Base-by-base conservation (phyloP, 1,284 basidiomycete species). In the Microbotryum scabiosae region DNA sequence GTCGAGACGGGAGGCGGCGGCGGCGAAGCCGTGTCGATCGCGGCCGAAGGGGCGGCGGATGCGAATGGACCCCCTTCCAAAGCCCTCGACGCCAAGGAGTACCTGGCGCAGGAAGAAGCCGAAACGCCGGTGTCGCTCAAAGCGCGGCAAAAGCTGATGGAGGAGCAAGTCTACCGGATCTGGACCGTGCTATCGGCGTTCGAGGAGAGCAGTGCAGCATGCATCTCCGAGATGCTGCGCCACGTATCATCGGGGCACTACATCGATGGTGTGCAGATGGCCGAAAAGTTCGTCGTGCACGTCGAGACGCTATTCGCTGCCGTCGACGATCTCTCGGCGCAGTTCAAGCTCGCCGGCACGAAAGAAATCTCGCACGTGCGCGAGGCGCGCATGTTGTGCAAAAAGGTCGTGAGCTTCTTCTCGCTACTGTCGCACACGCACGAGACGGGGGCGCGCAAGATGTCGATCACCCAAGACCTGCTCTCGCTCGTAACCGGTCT, bases 141-240 rank as follows among this genome's bases (percentile, higher is more conserved):
- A 73, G 88, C 90, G 62, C 91, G 89, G 73, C 94, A 99, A 75
- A 81, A 86, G 63, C 82, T 85, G 70, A 97, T 98, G 91, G 94
- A 99, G 75, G 87, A 93, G 73, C 87, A 96, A 75, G 94, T 99
- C 12, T 94, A 93, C 78, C 87, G 93, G 58, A 97, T 99, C 72
- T 99, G 94, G 94, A 97, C 93, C 81, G 92, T 98, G 36, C 81
- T 99, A 36, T 97, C 92, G 21, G 90, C 93, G 3, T 99, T 97
- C 70, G 94, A 99, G 75, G 94, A 99, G 78, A 94, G 90, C 44
- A 93, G 90, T 69, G 94, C 94, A n/a, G 93, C 94, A 6, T 96
- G 96, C 77, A 99, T 99, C 70, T 94, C 91, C 26, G 94, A 98
- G 74, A 99, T 99, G 94, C 80, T 98, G 61, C 81, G 90, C 63